Evolutionary conservation across 345 rosid genomes (phyloP).

Genomic region (Boechera divaricarpa): DNA sequence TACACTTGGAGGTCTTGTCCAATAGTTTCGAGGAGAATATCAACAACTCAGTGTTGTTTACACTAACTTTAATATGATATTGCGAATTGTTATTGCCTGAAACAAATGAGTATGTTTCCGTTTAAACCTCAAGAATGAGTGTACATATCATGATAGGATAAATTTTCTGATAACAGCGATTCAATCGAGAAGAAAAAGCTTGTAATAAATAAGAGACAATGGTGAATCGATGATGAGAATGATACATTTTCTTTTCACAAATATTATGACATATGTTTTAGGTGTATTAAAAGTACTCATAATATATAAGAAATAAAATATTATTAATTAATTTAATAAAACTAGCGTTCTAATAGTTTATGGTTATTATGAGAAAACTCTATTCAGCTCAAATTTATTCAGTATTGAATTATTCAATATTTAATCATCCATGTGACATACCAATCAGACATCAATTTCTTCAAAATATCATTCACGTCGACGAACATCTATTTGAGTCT

Average conservation of each 20-base stretch:
- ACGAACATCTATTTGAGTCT: too few species aligned
- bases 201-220: background rate
- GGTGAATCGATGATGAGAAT: background rate
- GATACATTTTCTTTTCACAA: background rate
- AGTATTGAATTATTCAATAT: too few species aligned
- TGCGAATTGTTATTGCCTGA: conserved; percentile 45
- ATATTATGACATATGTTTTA: too few species aligned
- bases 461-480: too few species aligned
- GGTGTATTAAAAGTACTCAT: too few species aligned
- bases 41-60: conserved; percentile 59
- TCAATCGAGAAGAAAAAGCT: conserved; percentile 27
- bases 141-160: conserved; percentile 7
- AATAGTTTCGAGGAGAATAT: conserved; percentile 66
- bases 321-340: too few species aligned
- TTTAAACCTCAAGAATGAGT: conserved; percentile 37
- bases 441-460: too few species aligned
- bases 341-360: background rate
- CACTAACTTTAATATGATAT: conserved; percentile 50
- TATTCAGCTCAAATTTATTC: background rate
- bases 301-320: too few species aligned
- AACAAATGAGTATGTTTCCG: conserved; percentile 42
- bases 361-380: background rate
- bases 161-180: background rate
- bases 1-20: conserved; percentile 55
- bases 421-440: too few species aligned